Percentiles rank a stretch among this genome's conserved stretches.
phyloP scores from a whole-genome alignment of 345 rosid genomes.

The Mercurialis annua region DNA sequence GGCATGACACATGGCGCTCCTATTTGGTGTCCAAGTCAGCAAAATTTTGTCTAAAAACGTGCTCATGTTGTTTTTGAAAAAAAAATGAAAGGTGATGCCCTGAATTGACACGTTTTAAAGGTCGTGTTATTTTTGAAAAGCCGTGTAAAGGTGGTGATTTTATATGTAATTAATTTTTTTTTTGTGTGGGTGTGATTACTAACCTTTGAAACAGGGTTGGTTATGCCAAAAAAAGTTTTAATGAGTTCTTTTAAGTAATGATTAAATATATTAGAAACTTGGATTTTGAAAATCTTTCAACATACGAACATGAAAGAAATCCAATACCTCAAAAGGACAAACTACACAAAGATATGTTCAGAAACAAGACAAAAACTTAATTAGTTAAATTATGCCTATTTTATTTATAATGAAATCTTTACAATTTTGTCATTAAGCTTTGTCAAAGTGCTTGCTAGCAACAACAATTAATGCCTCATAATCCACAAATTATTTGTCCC shows the following conservation, averaged over 20 bases:
- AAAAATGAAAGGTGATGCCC: no score
- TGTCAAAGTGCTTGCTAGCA: conserved; percentile 13
- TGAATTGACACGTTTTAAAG: no score
- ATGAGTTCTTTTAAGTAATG: background rate
- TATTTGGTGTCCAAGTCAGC: no score
- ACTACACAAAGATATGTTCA: background rate
- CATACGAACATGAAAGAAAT: background rate
- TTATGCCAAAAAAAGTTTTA: no score
- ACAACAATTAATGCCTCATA: conserved; percentile 22
- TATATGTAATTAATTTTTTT: no score
- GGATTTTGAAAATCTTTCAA: conserved; percentile 2
- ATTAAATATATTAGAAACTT: background rate
- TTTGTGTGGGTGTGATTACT: no score
- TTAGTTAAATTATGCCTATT: background rate
- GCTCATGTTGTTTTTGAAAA: no score
- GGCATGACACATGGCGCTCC: no score
- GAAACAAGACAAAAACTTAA: conserved; percentile 1
- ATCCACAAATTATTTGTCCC: conserved; percentile 31
- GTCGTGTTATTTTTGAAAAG: no score
- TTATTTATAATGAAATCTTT: background rate
- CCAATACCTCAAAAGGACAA: conserved; percentile 2
- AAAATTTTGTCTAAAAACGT: no score
- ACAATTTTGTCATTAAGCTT: conserved; percentile 11
- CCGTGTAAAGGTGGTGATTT: no score
- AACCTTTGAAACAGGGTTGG: no score